phyloP scores from a whole-genome alignment of 73 alveolate genomes.

The Paramecium tetraurelia region DNA sequence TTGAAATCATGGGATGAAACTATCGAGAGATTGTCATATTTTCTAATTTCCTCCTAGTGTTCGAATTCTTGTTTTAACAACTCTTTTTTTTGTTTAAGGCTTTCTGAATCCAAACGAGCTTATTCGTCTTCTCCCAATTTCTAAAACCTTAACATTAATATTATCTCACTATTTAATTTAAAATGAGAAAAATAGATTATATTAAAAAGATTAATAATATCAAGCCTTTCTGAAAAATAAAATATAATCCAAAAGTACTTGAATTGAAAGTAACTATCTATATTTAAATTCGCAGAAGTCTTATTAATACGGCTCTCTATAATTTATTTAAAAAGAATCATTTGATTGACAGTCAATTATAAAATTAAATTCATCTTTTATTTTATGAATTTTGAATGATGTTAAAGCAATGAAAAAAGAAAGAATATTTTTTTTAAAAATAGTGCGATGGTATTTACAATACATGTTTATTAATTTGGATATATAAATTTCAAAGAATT shows the following conservation, averaged over 20 bases:
- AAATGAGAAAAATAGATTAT: neutral
- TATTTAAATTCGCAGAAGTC: no score
- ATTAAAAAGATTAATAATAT: neutral
- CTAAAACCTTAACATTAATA: neutral
- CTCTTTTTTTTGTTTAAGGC: slow-evolving; percentile 29
- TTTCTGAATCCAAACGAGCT: neutral
- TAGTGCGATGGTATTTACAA: no score
- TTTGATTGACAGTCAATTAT: no score
- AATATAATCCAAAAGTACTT: no score
- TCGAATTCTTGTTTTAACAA: slow-evolving; percentile 15
- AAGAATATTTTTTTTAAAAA: no score
- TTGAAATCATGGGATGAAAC: slow-evolving; percentile 10
- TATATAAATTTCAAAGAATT: neutral
- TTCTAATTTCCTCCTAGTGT: slow-evolving; percentile 41
- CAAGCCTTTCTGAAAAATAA: neutral
- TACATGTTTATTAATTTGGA: neutral
- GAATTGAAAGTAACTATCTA: no score
- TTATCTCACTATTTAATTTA: neutral
- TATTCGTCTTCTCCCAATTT: slow-evolving; percentile 41
- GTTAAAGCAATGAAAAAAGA: no score
- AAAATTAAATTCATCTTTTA: no score
- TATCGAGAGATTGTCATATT: neutral
- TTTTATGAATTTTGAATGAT: no score
- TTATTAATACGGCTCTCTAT: no score
- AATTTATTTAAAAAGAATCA: no score